Evolutionary conservation across 768 basidiomycete genomes (phyloP).

Genomic region (Termitomyces sp.): DNA sequence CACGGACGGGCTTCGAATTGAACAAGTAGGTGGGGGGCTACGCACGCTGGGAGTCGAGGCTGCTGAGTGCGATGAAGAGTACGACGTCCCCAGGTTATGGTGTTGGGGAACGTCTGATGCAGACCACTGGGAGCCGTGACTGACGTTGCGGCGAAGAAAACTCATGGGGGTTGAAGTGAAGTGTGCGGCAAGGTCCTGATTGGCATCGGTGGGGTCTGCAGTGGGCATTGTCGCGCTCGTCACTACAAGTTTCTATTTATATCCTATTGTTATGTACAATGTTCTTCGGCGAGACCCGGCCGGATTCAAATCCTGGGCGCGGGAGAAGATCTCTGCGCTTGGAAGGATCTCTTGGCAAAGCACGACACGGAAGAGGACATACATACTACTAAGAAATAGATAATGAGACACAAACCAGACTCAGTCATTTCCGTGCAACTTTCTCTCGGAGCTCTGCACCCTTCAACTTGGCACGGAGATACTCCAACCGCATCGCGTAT

Average conservation of each 20-base stretch:
- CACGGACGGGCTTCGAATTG: constrained; percentile 45
- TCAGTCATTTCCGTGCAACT: constrained; percentile 52
- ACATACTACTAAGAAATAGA: constrained; percentile 12
- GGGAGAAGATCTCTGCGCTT: neutral
- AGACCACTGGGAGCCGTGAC: constrained; percentile 56
- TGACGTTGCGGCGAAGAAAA: constrained; percentile 36
- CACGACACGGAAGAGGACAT: neutral
- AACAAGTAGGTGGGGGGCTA: constrained; percentile 35
- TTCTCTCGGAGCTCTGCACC: constrained; percentile 83
- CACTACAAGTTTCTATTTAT: constrained; percentile 4
- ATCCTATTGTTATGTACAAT: neutral
- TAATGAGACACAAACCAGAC: neutral
- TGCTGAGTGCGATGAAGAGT: constrained; percentile 39
- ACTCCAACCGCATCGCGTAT: constrained; percentile 74
- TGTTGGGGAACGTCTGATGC: constrained; percentile 53
- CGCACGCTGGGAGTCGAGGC: constrained; percentile 39
- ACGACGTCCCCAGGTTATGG: constrained; percentile 66
- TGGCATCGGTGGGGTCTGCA: constrained; percentile 27
- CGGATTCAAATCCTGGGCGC: neutral
- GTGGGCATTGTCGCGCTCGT: constrained; percentile 22
- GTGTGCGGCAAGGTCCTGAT: constrained; percentile 24
- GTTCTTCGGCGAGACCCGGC: constrained; percentile 22
- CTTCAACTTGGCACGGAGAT: constrained; percentile 76
- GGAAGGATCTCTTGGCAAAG: neutral
- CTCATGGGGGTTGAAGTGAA: constrained; percentile 41